Percentiles rank a stretch among this genome's conserved stretches.
Conservation (phyloP, 805 yeast species). For the Peterozyma toletana region DNA sequence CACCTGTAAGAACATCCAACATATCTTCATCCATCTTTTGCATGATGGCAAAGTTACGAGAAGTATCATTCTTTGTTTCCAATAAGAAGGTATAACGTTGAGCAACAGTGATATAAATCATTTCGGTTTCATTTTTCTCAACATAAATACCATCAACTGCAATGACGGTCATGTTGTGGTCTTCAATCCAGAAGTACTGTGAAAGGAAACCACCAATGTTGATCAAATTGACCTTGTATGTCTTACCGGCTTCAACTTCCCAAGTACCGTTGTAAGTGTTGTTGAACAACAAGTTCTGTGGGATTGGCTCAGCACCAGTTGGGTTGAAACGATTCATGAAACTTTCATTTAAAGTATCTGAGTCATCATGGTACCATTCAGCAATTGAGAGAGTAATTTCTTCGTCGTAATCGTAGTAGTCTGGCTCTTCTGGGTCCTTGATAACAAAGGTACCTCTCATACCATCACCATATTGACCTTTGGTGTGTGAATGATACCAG, state of each 20-base stretch:
- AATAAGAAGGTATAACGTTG: slow-evolving; percentile 84
- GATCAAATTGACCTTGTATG: slow-evolving; percentile 73
- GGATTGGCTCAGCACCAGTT: slow-evolving; percentile 98
- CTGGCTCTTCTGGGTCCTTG: slow-evolving; percentile 41
- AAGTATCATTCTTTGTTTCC: slow-evolving; percentile 57
- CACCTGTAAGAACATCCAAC: slow-evolving; percentile 70
- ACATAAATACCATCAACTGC: slow-evolving; percentile 91
- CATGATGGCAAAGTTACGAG: slow-evolving; percentile 72
- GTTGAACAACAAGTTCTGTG: slow-evolving; percentile 72
- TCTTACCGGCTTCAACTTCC: slow-evolving; percentile 75
- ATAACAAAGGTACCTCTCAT: slow-evolving; percentile 75
- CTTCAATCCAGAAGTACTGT: slow-evolving; percentile 84
- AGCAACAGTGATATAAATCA: slow-evolving; percentile 79
- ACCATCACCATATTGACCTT: slow-evolving; percentile 92
- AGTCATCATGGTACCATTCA: slow-evolving; percentile 82
- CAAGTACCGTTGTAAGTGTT: slow-evolving; percentile 74
- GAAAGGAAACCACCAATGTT: slow-evolving; percentile 91
- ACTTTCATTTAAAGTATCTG: slow-evolving; percentile 39
- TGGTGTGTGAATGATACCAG: slow-evolving; percentile 96
- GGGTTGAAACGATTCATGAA: slow-evolving; percentile 80
- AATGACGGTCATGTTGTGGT: slow-evolving; percentile 76
- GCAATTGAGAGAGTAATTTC: slow-evolving; percentile 61
- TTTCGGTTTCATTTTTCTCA: slow-evolving; percentile 61
- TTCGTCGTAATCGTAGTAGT: slow-evolving; percentile 73
- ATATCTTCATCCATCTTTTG: slow-evolving; percentile 74